A percentile compares a stretch with the other conserved stretches of the same genome.
Conservation (phyloP, 148 eudicot species). For the Bassia scoparia region DNA sequence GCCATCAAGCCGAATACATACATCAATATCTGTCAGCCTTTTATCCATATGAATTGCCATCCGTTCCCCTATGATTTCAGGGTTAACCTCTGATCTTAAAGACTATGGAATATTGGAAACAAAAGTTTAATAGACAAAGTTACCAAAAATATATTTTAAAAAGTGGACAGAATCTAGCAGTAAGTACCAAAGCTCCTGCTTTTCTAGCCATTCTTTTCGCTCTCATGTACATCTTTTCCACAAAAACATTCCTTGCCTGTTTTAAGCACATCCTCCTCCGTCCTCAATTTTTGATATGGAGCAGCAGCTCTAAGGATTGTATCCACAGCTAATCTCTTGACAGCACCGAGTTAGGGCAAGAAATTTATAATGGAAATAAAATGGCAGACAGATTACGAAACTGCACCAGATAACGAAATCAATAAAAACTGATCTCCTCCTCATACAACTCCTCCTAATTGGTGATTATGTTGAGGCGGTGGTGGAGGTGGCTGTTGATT, state of each 20-base stretch:
- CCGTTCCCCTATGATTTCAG: neutral
- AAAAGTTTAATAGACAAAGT: neutral
- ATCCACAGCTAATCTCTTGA: slow-evolving; percentile 97
- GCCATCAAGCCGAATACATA: slow-evolving; percentile 6
- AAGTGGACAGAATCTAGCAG: slow-evolving; percentile 8
- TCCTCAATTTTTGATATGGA: slow-evolving; percentile 90
- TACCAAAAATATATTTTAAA: neutral
- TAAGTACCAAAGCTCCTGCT: slow-evolving; percentile 97
- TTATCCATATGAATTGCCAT: too few species aligned
- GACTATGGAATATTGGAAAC: neutral
- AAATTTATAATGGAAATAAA: slow-evolving; percentile 6
- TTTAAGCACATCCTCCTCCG: slow-evolving; percentile 63
- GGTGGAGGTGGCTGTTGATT: slow-evolving; percentile 96
- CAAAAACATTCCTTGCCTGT: slow-evolving; percentile 81
- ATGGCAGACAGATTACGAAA: neutral
- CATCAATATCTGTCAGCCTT: neutral
- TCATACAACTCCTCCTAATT: slow-evolving; percentile 77
- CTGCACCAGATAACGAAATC: neutral
- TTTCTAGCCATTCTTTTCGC: slow-evolving; percentile 98
- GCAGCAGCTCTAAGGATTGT: slow-evolving; percentile 99
- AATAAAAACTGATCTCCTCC: slow-evolving; percentile 35
- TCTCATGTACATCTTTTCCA: slow-evolving; percentile 95
- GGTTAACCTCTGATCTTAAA: neutral
- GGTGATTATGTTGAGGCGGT: slow-evolving; percentile 93
- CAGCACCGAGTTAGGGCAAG: slow-evolving; percentile 67